Evolutionary conservation across 805 yeast genomes (phyloP).

Genomic region (Wickerhamomyces strasburgensis): DNA sequence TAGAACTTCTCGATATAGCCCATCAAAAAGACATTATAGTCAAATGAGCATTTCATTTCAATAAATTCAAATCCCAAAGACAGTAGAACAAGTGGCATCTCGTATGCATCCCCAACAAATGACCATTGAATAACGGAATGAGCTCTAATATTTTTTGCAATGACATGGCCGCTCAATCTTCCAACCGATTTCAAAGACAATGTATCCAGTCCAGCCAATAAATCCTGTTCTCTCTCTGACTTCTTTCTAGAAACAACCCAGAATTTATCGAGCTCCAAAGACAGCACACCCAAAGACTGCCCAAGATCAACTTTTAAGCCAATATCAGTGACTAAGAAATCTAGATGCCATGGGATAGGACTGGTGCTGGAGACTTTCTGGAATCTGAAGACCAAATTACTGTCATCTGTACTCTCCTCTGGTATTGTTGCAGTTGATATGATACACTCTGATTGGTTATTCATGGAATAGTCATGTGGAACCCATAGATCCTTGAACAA

Average conservation of each 20-base stretch:
- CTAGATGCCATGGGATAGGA: slow-evolving; percentile 71
- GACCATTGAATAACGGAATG: slow-evolving; percentile 75
- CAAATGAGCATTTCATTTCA: slow-evolving; percentile 65
- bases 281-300: slow-evolving; percentile 68
- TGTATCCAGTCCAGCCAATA: slow-evolving; percentile 54
- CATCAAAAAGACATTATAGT: slow-evolving; percentile 79
- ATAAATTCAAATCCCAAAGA: slow-evolving; percentile 52
- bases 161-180: slow-evolving; percentile 70
- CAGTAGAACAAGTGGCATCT: slow-evolving; percentile 63
- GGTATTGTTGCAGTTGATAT: slow-evolving; percentile 22
- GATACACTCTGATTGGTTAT: slow-evolving; percentile 4
- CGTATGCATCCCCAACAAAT: slow-evolving; percentile 36
- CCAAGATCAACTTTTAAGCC: slow-evolving; percentile 70
- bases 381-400: slow-evolving; percentile 37
- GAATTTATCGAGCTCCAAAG: slow-evolving; percentile 47
- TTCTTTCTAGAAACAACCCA: slow-evolving; percentile 71
- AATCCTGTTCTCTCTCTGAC: slow-evolving; percentile 64
- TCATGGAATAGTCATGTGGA: slow-evolving; percentile 32
- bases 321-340: slow-evolving; percentile 49
- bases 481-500: slow-evolving; percentile 81
- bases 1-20: slow-evolving; percentile 44
- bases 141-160: slow-evolving; percentile 42
- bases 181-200: slow-evolving; percentile 60
- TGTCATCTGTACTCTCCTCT: slow-evolving; percentile 3
- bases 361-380: slow-evolving; percentile 56